Evolutionary conservation across 2,329 filamentous ascomycete genomes (phyloP).

Genomic region (Sporothrix inflata): DNA sequence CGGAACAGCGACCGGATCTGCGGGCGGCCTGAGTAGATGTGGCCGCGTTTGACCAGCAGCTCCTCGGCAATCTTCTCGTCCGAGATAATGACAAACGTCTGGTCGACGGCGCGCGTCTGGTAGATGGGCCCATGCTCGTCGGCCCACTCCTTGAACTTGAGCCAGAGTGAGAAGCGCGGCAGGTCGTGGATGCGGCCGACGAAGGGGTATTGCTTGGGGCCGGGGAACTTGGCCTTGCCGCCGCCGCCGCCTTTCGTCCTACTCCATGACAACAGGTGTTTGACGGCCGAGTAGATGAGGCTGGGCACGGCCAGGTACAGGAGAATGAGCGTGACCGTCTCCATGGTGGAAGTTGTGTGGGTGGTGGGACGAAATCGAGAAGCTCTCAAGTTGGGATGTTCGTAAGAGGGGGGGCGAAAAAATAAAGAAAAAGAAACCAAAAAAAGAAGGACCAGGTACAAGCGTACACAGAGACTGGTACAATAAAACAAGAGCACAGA

Average conservation of each 20-base stretch:
- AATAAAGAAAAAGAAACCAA: background rate
- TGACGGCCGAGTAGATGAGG: constrained; percentile 47
- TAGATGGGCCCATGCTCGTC: constrained; percentile 50
- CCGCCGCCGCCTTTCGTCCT: constrained; percentile 36
- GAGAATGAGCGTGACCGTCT: constrained; percentile 45
- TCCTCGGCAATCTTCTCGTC: constrained; percentile 54
- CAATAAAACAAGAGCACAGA: background rate
- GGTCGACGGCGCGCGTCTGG: constrained; percentile 46
- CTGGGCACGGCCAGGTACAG: constrained; percentile 53
- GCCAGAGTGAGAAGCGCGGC: constrained; percentile 51
- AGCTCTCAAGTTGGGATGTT: background rate
- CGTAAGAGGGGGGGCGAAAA: background rate
- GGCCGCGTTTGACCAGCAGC: constrained; percentile 53
- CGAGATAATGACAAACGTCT: constrained; percentile 51
- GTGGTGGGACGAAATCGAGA: background rate
- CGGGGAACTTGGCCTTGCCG: constrained; percentile 46
- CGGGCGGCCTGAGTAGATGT: constrained; percentile 55
- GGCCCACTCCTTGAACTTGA: constrained; percentile 56
- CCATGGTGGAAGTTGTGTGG: constrained; percentile 41
- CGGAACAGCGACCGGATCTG: constrained; percentile 54
- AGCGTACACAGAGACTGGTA: background rate
- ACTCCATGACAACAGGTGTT: constrained; percentile 45
- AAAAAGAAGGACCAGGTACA: background rate
- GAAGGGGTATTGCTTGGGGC: constrained; percentile 52
- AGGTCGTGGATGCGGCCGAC: constrained; percentile 55